Percentiles rank a stretch among this genome's conserved stretches.
These are phyloP conservation scores for Mediolabrus comicus DNA, from an alignment of 108 stramenopile species.

Conservation along the genomic window DNA sequence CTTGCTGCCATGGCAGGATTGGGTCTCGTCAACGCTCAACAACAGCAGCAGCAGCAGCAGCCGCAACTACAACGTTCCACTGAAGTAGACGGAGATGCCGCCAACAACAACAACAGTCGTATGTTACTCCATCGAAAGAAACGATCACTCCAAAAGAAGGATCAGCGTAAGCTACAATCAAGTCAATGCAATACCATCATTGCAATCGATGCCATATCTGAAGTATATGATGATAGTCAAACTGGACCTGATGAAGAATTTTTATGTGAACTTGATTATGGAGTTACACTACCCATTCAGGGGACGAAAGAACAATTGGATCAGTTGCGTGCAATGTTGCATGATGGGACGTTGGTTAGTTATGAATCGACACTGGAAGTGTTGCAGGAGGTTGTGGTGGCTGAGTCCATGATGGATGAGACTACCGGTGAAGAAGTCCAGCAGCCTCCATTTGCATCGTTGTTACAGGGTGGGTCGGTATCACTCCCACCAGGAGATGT, in stretches of 20 bases:
- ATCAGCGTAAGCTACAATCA: not conserved
- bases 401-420: not conserved
- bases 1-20: not conserved
- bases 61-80: too few species aligned
- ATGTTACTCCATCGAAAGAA: not conserved
- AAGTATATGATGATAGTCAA: not conserved
- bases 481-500: slow-evolving; percentile 13
- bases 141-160: not conserved
- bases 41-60: not conserved
- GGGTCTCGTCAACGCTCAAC: not conserved
- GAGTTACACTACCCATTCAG: slow-evolving; percentile 9
- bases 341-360: slow-evolving; percentile 24
- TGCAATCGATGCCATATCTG: not conserved
- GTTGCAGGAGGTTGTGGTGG: slow-evolving; percentile 7
- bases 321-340: slow-evolving; percentile 19
- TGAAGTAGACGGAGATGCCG: not conserved
- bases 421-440: not conserved
- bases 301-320: slow-evolving; percentile 23
- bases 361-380: slow-evolving; percentile 8
- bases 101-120: not conserved
- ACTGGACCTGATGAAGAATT: slow-evolving; percentile 21
- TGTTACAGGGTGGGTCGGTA: not conserved
- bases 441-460: not conserved
- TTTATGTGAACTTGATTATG: slow-evolving; percentile 24
- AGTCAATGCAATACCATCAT: not conserved